phyloP scores from a whole-genome alignment of 2,329 filamentous ascomycete species.

The Pseudogymnoascus sp. region DNA sequence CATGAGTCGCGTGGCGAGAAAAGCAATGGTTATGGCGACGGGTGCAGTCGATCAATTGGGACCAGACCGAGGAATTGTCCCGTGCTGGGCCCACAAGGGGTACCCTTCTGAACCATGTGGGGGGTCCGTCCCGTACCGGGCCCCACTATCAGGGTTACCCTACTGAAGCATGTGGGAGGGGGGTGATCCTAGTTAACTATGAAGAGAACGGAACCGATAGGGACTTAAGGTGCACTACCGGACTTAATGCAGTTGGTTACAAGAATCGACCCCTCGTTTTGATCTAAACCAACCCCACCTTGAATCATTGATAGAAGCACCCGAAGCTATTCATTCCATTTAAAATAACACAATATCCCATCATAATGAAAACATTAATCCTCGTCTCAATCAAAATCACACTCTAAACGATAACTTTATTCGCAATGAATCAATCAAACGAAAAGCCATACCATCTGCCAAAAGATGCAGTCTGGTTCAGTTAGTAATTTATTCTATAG shows the following conservation, averaged over 20 bases:
- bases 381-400: not conserved
- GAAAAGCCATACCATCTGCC: slow-evolving; percentile 28
- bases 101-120: too few species aligned
- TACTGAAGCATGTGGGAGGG: not conserved
- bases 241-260: not conserved
- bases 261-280: not conserved
- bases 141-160: not conserved
- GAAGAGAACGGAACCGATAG: not conserved
- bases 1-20: not conserved
- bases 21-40: not conserved
- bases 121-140: too few species aligned
- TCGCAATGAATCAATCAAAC: slow-evolving; percentile 26
- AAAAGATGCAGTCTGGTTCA: slow-evolving; percentile 33
- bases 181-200: not conserved
- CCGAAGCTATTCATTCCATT: not conserved
- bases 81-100: too few species aligned
- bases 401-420: not conserved
- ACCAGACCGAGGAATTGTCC: too few species aligned
- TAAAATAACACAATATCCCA: not conserved
- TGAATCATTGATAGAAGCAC: not conserved
- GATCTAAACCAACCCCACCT: not conserved
- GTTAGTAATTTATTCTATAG: slow-evolving; percentile 21
- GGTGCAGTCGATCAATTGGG: not conserved
- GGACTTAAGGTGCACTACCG: not conserved
- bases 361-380: not conserved